phyloP scores from a whole-genome alignment of 257 asterid genomes.

The Schizonepeta tenuifolia region DNA sequence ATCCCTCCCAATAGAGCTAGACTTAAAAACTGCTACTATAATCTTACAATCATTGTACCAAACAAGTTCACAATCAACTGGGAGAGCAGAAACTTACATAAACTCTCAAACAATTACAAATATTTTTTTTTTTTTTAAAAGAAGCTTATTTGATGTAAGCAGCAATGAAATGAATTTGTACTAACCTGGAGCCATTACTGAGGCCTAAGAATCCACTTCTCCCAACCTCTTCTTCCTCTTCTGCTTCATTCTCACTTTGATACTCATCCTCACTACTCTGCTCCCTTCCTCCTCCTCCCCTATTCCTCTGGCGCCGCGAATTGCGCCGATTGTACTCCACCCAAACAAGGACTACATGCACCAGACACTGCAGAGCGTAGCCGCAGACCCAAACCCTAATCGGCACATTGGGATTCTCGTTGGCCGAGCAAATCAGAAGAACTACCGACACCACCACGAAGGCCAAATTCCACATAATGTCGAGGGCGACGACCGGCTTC shows the following conservation, averaged over 20 bases:
- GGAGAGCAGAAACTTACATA: neutral
- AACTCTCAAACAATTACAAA: neutral
- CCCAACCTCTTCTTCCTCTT: constrained; percentile 29
- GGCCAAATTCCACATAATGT: constrained; percentile 83
- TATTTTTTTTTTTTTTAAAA: too few relatives aligned
- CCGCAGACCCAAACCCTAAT: constrained; percentile 94
- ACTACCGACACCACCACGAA: constrained; percentile 76
- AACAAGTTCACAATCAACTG: neutral
- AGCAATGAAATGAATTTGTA: neutral
- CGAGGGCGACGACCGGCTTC: constrained; percentile 88
- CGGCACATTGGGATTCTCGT: constrained; percentile 74
- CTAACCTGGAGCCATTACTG: constrained; percentile 54
- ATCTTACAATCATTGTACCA: neutral
- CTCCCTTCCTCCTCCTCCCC: constrained; percentile 24
- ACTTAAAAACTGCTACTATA: neutral
- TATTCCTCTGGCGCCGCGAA: constrained; percentile 34
- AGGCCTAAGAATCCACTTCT: constrained; percentile 45
- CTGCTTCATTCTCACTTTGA: constrained; percentile 52
- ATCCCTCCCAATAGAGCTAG: neutral
- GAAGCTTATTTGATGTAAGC: neutral
- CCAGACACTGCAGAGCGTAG: constrained; percentile 81
- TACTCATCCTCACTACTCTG: constrained; percentile 42
- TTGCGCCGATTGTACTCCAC: constrained; percentile 67
- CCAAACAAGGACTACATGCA: constrained; percentile 84
- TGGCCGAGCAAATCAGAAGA: constrained; percentile 56